These are phyloP conservation scores for Neurospora sp. DNA, from an alignment of 495 filamentous ascomycete species.

Conservation along the genomic window DNA sequence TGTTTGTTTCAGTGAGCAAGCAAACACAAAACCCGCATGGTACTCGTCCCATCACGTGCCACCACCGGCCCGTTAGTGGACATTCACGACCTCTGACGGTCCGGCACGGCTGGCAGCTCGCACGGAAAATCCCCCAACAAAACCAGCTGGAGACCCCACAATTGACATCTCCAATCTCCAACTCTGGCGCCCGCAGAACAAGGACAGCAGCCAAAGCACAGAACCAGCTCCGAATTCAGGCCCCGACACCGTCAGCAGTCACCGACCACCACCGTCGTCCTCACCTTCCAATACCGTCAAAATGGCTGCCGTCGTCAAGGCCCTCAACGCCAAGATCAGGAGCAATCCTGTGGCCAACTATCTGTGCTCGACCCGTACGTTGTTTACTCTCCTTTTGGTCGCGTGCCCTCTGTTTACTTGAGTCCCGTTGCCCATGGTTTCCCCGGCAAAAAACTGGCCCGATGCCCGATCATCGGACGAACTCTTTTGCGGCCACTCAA, in stretches of 20 bases:
- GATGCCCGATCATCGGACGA: not conserved
- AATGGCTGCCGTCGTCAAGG: slow-evolving; percentile 83
- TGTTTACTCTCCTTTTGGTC: not conserved
- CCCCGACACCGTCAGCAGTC: not conserved
- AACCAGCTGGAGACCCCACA: not conserved
- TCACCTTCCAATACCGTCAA: not conserved
- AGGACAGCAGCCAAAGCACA: not conserved
- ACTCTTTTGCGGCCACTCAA: not conserved
- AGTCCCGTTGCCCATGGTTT: not conserved
- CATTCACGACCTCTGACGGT: not conserved
- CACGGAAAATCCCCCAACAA: not conserved
- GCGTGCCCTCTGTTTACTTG: not conserved
- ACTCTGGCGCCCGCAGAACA: not conserved
- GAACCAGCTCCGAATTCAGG: not conserved
- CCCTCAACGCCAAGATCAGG: slow-evolving; percentile 86
- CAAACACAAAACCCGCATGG: not conserved
- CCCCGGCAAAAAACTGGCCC: not conserved
- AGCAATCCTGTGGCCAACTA: slow-evolving; percentile 76
- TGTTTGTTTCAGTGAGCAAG: not conserved
- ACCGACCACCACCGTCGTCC: not conserved
- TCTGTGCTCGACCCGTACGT: slow-evolving; percentile 92
- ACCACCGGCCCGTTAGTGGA: not conserved
- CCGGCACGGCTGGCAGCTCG: not conserved
- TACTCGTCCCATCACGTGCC: not conserved
- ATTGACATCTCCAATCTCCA: not conserved